Conservation (phyloP, 768 basidiomycete species). For the Psilocybe cyanescens region DNA sequence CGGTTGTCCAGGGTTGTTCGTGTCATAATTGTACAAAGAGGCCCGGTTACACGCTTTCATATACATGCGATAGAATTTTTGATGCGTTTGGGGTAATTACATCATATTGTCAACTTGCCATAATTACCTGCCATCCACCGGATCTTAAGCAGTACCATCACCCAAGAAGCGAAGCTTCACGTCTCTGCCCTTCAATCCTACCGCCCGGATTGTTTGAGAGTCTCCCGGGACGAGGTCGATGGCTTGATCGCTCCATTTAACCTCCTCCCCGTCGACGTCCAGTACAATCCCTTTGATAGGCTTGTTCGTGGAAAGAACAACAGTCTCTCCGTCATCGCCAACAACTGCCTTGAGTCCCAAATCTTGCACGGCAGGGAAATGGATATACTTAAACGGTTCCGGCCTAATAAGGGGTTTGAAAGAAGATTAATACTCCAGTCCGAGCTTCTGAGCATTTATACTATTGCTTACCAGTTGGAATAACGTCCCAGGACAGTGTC, state of each 20-base stretch:
- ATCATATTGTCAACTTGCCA: no score
- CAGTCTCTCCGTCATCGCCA: constrained; percentile 56
- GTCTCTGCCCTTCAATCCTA: constrained; percentile 68
- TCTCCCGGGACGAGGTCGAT: constrained; percentile 91
- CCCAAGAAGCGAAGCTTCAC: constrained; percentile 75
- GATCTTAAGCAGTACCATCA: constrained; percentile 67
- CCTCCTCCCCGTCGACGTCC: constrained; percentile 70
- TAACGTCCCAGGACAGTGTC: constrained; percentile 69
- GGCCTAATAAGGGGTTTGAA: constrained; percentile 59
- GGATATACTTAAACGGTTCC: constrained; percentile 92
- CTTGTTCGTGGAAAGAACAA: constrained; percentile 56
- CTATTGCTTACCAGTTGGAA: constrained; percentile 65
- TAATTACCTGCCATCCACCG: background rate
- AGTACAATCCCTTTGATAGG: constrained; percentile 91
- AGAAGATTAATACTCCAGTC: no score
- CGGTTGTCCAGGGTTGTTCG: background rate
- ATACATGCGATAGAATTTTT: background rate
- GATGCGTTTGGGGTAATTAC: no score
- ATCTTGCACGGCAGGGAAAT: constrained; percentile 68
- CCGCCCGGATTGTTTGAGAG: constrained; percentile 66
- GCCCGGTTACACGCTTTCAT: background rate
- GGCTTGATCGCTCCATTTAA: constrained; percentile 87
- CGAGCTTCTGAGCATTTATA: background rate
- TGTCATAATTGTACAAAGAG: background rate
- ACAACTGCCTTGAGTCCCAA: constrained; percentile 61